These are phyloP conservation scores for Dictyostelium gargantuum DNA, from an alignment of 208 protist genomes.

Conservation along the genomic window DNA sequence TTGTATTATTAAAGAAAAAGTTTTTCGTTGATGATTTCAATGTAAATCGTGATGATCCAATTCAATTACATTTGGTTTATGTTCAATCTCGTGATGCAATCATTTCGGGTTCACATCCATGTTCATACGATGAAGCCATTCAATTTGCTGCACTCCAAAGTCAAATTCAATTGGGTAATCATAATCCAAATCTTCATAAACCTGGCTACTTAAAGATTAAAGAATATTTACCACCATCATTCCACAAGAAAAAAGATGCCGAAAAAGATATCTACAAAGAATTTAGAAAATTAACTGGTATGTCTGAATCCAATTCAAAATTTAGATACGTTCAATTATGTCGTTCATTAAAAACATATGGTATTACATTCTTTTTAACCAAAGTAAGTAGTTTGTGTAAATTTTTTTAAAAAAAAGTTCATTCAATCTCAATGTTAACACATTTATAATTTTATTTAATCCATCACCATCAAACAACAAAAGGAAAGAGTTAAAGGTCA, in stretches of 20 bases:
- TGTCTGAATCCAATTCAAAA: slow-evolving; percentile 83
- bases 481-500: slow-evolving; percentile 63
- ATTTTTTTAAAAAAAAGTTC: not conserved
- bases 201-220: slow-evolving; percentile 72
- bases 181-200: slow-evolving; percentile 77
- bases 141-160: slow-evolving; percentile 82
- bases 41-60: slow-evolving; percentile 82
- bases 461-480: not conserved
- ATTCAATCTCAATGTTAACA: too few relatives aligned
- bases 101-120: slow-evolving; percentile 79
- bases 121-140: slow-evolving; percentile 80
- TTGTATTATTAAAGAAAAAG: slow-evolving; percentile 84
- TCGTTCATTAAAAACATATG: slow-evolving; percentile 86
- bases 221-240: slow-evolving; percentile 78
- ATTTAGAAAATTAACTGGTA: slow-evolving; percentile 81
- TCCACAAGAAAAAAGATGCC: slow-evolving; percentile 77
- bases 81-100: slow-evolving; percentile 81
- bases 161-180: slow-evolving; percentile 81
- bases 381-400: slow-evolving; percentile 55
- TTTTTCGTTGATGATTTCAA: slow-evolving; percentile 87
- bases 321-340: slow-evolving; percentile 86
- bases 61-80: slow-evolving; percentile 85
- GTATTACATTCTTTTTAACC: slow-evolving; percentile 87
- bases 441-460: not conserved
- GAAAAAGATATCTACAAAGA: slow-evolving; percentile 83